phyloP scores from a whole-genome alignment of 2,329 filamentous ascomycete species.

The Podosphaera fusca region DNA sequence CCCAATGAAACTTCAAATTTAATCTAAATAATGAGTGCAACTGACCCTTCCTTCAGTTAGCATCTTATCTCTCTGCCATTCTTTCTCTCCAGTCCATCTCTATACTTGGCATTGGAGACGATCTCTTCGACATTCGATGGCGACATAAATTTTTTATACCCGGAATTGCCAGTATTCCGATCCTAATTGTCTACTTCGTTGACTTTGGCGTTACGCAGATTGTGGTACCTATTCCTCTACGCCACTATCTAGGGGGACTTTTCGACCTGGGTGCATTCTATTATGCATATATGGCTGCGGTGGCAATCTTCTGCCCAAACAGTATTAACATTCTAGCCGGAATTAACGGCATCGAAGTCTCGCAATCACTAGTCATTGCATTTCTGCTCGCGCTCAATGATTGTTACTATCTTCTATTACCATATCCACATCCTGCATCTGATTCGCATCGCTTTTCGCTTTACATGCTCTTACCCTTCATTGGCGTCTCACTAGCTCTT shows the following conservation, averaged over 20 bases:
- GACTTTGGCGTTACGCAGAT: conserved; percentile 95
- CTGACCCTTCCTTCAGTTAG: conserved; percentile 33
- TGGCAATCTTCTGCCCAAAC: conserved; percentile 95
- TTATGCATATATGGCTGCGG: conserved; percentile 88
- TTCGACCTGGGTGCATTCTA: conserved; percentile 67
- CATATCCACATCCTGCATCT: conserved; percentile 76
- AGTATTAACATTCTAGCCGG: conserved; percentile 99
- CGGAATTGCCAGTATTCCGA: conserved; percentile 74
- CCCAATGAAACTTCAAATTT: too few species aligned
- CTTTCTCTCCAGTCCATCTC: conserved; percentile 79
- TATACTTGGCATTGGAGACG: conserved; percentile 80
- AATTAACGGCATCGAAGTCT: conserved; percentile 95
- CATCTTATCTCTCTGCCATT: conserved; percentile 83
- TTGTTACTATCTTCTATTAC: conserved; percentile 59
- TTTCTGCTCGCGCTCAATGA: conserved; percentile 70
- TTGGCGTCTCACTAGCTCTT: conserved; percentile 74
- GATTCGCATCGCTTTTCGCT: conserved; percentile 92
- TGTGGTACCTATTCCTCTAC: conserved; percentile 68
- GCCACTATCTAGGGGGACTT: conserved; percentile 56
- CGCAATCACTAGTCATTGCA: conserved; percentile 80
- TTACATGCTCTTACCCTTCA: conserved; percentile 81
- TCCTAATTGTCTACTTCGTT: conserved; percentile 93
- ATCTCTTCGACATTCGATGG: conserved; percentile 96
- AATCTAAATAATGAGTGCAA: too few species aligned
- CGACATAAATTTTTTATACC: conserved; percentile 97